Evolutionary conservation across 768 basidiomycete genomes (phyloP).

Genomic region (Hortiboletus flavorubellus): DNA sequence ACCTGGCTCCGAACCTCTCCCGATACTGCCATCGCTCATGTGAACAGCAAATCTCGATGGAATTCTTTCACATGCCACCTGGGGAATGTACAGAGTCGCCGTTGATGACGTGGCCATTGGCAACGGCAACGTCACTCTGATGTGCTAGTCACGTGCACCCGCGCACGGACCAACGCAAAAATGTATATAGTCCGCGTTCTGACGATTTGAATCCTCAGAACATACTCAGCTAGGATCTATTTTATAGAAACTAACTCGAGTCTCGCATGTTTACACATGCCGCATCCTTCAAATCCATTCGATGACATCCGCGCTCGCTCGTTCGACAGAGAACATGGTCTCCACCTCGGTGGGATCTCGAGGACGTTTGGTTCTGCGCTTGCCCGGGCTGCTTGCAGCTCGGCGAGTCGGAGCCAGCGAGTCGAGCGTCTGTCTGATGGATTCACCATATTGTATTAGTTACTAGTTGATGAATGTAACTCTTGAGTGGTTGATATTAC

Average conservation of each 20-base stretch:
- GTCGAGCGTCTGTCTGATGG: slow-evolving; percentile 65
- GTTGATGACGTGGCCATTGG: neutral
- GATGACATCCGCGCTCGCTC: slow-evolving; percentile 65
- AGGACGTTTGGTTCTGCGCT: slow-evolving; percentile 56
- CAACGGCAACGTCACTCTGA: too few species aligned
- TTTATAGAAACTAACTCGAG: slow-evolving; percentile 76
- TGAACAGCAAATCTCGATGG: neutral
- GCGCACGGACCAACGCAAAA: slow-evolving; percentile 25
- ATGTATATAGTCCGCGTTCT: slow-evolving; percentile 31
- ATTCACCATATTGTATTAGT: slow-evolving; percentile 25
- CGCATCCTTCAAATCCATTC: slow-evolving; percentile 67
- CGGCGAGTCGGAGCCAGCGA: slow-evolving; percentile 41
- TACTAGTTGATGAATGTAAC: too few species aligned
- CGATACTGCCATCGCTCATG: neutral
- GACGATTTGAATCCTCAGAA: slow-evolving; percentile 45
- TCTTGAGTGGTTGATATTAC: too few species aligned
- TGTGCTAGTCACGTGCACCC: too few species aligned
- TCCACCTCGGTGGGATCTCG: slow-evolving; percentile 40
- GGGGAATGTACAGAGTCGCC: neutral
- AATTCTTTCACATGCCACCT: neutral
- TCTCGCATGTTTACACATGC: slow-evolving; percentile 80
- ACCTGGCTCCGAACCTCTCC: too few species aligned
- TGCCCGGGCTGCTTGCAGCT: slow-evolving; percentile 28
- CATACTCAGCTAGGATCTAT: slow-evolving; percentile 82
- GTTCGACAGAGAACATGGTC: slow-evolving; percentile 66